Percentiles rank a stretch among this genome's conserved stretches.
Conservation (phyloP, 495 filamentous ascomycete genomes). For the Filosporella fistucella region DNA sequence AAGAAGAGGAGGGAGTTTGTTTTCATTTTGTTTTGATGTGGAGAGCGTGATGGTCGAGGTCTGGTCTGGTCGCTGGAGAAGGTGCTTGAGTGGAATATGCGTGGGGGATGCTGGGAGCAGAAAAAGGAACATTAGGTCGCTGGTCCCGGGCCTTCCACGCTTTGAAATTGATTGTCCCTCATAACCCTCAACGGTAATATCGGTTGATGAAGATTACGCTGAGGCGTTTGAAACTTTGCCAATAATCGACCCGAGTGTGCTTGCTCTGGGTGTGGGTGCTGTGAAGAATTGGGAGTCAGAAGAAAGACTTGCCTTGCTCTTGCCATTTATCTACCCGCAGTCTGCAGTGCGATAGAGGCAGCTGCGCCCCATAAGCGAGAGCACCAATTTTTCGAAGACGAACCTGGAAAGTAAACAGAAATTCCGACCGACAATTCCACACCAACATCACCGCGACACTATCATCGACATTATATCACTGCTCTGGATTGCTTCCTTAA, state of each 20-base stretch:
- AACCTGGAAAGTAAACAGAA: too few species aligned
- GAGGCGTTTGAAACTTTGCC: constrained; percentile 5
- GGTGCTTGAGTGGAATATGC: not conserved
- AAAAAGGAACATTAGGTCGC: not conserved
- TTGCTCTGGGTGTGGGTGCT: not conserved
- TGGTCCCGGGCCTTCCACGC: not conserved
- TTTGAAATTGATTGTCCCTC: not conserved
- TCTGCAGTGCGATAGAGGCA: not conserved
- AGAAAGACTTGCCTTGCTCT: not conserved
- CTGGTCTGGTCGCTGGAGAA: not conserved
- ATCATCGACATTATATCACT: too few species aligned
- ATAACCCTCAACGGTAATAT: not conserved
- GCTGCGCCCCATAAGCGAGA: too few species aligned
- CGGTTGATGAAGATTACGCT: not conserved
- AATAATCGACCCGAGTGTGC: constrained; percentile 5
- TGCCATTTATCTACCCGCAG: not conserved
- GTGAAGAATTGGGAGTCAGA: not conserved
- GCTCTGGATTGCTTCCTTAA: too few species aligned
- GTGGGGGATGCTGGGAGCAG: not conserved
- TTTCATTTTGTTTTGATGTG: constrained; percentile 12
- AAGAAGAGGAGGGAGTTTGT: not conserved
- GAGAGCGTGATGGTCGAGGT: not conserved
- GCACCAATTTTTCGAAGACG: too few species aligned
- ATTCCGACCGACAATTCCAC: too few species aligned
- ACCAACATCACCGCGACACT: too few species aligned